A percentile compares a stretch with the other conserved stretches of the same genome.
phyloP scores from a whole-genome alignment of 352 stramenopile genomes.

The Phytophthora cactorum region DNA sequence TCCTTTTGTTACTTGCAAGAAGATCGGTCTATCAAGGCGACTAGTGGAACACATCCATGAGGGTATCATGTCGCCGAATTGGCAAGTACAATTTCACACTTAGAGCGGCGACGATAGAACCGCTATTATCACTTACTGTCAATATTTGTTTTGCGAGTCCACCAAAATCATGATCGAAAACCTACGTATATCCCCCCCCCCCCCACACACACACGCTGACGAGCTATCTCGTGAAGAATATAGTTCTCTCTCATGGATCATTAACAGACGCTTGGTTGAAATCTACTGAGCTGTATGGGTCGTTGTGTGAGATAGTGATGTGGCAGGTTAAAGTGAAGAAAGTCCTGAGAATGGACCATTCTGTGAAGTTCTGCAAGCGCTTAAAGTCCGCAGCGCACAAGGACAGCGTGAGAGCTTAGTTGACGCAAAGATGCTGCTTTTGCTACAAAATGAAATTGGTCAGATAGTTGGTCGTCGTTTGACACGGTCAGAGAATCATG shows the following conservation, averaged over 20 bases:
- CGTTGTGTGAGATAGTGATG: conserved; percentile 10
- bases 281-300: background rate
- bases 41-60: background rate
- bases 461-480: conserved; percentile 6
- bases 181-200: background rate
- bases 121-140: background rate
- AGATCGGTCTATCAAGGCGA: background rate
- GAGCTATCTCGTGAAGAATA: background rate
- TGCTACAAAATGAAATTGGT: conserved; percentile 10
- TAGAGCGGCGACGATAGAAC: background rate
- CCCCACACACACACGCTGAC: too few species aligned
- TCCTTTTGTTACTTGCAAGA: background rate
- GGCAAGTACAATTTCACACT: background rate
- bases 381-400: background rate
- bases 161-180: background rate
- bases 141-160: background rate
- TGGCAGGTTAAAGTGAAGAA: conserved; percentile 1
- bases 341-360: conserved; percentile 12
- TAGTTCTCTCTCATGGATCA: background rate
- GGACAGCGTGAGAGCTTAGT: conserved; percentile 1
- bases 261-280: conserved; percentile 5
- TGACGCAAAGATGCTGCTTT: conserved; percentile 12
- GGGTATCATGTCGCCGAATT: conserved; percentile 10
- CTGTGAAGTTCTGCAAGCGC: conserved; percentile 13
- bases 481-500: conserved; percentile 21